Evolutionary conservation across 2,329 filamentous ascomycete species (phyloP).

Genomic region (Stagonosporopsis chrysanthemi): DNA sequence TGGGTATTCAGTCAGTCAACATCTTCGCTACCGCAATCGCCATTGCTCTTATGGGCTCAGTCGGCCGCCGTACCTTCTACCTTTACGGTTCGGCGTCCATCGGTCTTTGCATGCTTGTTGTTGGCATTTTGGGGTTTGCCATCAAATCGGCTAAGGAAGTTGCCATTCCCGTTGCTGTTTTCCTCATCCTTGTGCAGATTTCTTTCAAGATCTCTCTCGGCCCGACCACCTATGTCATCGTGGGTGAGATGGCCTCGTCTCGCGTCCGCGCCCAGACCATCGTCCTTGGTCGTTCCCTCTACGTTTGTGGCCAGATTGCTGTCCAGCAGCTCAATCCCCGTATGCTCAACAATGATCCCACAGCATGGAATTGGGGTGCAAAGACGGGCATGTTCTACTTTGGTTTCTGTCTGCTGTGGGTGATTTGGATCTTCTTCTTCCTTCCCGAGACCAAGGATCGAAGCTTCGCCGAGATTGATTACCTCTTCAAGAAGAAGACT

Average conservation of each 20-base stretch:
- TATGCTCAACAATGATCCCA: slow-evolving; percentile 37
- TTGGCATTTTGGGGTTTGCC: slow-evolving; percentile 26
- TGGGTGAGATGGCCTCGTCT: slow-evolving; percentile 80
- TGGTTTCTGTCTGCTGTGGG: slow-evolving; percentile 77
- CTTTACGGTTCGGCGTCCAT: slow-evolving; percentile 66
- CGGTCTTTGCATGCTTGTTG: slow-evolving; percentile 67
- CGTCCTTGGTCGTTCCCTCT: slow-evolving; percentile 73
- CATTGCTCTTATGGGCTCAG: slow-evolving; percentile 77
- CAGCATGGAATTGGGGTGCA: slow-evolving; percentile 83
- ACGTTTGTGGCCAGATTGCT: slow-evolving; percentile 70
- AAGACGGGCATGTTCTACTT: slow-evolving; percentile 79
- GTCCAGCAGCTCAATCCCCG: slow-evolving; percentile 76
- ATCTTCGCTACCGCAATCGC: slow-evolving; percentile 78
- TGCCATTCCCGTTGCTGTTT: slow-evolving; percentile 48
- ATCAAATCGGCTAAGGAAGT: slow-evolving; percentile 12
- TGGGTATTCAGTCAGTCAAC: slow-evolving; percentile 63
- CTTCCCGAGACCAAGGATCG: slow-evolving; percentile 79
- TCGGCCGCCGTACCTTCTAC: slow-evolving; percentile 77
- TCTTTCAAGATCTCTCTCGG: slow-evolving; percentile 67
- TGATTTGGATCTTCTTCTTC: slow-evolving; percentile 79
- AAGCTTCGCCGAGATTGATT: slow-evolving; percentile 81
- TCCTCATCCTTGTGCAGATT: slow-evolving; percentile 30
- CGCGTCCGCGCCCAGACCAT: slow-evolving; percentile 88
- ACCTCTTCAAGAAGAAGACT: slow-evolving; percentile 70
- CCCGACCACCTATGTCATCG: slow-evolving; percentile 85